Percentiles rank a stretch among this genome's conserved stretches.
phyloP scores from a whole-genome alignment of 2,329 filamentous ascomycete genomes.

The Neoarthrinium moseri region DNA sequence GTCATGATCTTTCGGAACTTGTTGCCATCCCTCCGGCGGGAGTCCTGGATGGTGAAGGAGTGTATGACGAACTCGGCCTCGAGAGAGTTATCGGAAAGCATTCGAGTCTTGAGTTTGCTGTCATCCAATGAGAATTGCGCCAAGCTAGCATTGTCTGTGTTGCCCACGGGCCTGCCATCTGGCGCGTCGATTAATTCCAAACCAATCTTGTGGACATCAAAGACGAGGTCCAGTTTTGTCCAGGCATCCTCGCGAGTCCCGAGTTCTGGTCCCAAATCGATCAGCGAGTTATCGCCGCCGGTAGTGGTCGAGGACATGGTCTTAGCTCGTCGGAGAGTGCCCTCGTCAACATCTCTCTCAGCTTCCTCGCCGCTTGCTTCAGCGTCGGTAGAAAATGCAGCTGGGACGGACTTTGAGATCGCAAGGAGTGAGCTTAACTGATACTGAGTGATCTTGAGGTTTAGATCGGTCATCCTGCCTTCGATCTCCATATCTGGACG shows the following conservation, averaged over 20 bases:
- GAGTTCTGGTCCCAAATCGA: conserved; percentile 69
- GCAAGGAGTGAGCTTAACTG: conserved; percentile 89
- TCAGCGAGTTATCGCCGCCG: conserved; percentile 37
- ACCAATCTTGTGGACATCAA: conserved; percentile 83
- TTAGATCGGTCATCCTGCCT: conserved; percentile 89
- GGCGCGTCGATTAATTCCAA: conserved; percentile 81
- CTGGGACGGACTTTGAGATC: conserved; percentile 82
- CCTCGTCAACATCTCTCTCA: conserved; percentile 68
- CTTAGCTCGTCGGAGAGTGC: conserved; percentile 47
- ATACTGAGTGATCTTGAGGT: conserved; percentile 83
- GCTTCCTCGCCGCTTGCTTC: conserved; percentile 73
- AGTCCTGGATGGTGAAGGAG: conserved; percentile 93
- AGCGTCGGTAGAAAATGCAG: conserved; percentile 75
- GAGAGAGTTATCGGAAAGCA: conserved; percentile 87
- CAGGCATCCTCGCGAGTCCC: conserved; percentile 69
- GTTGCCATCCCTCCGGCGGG: conserved; percentile 82
- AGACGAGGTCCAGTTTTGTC: conserved; percentile 91
- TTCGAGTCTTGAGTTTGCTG: conserved; percentile 85
- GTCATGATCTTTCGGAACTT: conserved; percentile 99
- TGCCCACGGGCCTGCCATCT: conserved; percentile 73
- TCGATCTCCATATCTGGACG: conserved; percentile 90
- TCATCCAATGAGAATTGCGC: conserved; percentile 94
- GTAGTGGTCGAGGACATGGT: conserved; percentile 38
- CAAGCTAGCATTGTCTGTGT: conserved; percentile 76
- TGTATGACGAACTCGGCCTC: conserved; percentile 93